Base-by-base conservation (phyloP, 2,329 filamentous ascomycete species). In the Ophiostoma triangulosporum region DNA sequence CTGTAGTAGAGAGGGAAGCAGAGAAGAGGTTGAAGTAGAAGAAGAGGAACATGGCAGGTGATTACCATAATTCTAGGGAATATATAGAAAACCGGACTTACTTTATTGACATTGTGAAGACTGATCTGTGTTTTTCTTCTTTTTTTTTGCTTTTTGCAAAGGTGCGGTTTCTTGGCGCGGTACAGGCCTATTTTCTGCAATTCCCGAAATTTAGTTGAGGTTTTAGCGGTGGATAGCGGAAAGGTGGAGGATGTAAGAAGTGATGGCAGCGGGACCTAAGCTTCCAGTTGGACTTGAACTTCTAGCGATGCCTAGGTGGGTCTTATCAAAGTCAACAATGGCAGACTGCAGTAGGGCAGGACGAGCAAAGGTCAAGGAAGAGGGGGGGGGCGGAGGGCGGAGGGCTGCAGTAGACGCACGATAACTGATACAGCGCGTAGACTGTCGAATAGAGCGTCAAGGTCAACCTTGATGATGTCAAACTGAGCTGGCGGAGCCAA, bases 91-190 rank as follows among this genome's bases (percentile, higher is more conserved):
- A n/a, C n/a, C n/a, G n/a, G 63, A 70, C 71, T 71, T 70, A 76
- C 73, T 76, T 76, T 73, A 76, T 74, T 65, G 73, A 76, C 73
- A 76, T 76, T 64, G 64, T 50, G 54, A 15, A 38, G 36, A 22
- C 31, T 15, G 12, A 22, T 36, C 40, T 38, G 43, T 33, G 17
- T 20, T 20, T 35, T 52, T 43, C 22, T 17, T 17, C 11, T 26
- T 45, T 8, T 31, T 22, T 27, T 20, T 9, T 40, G 20, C 48
- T 36, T 43, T 8, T 24, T 6, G 38, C 3, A 26, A 20, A 43
- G 14, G 14, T 15, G 40, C 8, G 6, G 43, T 29, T 12, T 46
- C 11, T 17, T 12, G 43, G 43, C 17, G 43, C 43, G 24, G 43
- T 46, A 9, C 15, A 46, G 43, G 43, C 29, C 6, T 46, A 5